A percentile compares a stretch with the other conserved stretches of the same genome.
These are phyloP conservation scores for Alternaria tenuissima DNA, from an alignment of 2,329 filamentous ascomycete species.

Conservation along the genomic window DNA sequence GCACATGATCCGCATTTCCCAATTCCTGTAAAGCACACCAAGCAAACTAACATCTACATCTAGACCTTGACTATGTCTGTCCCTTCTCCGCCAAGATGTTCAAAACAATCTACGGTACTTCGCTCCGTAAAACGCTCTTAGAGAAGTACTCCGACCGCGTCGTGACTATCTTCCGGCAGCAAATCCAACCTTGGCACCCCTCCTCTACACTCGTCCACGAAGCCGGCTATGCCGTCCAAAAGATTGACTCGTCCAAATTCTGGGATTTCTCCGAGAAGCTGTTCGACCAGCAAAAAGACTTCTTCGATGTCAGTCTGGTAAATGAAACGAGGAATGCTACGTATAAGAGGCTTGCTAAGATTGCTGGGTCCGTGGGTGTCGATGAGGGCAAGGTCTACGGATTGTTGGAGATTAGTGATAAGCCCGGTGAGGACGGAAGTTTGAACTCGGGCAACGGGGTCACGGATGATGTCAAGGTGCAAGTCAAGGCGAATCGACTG, in stretches of 20 bases:
- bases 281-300: slow-evolving; percentile 74
- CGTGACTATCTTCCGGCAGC: slow-evolving; percentile 85
- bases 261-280: slow-evolving; percentile 79
- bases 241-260: slow-evolving; percentile 74
- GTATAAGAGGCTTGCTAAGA: slow-evolving; percentile 77
- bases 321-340: slow-evolving; percentile 85
- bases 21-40: background rate
- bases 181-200: slow-evolving; percentile 95
- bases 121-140: slow-evolving; percentile 71
- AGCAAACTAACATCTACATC: background rate
- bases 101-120: slow-evolving; percentile 71
- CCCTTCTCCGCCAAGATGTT: slow-evolving; percentile 80
- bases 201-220: slow-evolving; percentile 76
- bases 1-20: background rate
- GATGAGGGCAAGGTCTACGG: slow-evolving; percentile 74
- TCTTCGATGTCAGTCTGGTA: slow-evolving; percentile 85
- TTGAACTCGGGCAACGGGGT: slow-evolving; percentile 83
- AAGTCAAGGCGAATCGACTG: slow-evolving; percentile 80
- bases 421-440: slow-evolving; percentile 70
- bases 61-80: slow-evolving; percentile 89
- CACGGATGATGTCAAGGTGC: slow-evolving; percentile 83
- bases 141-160: slow-evolving; percentile 69
- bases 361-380: slow-evolving; percentile 75
- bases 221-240: slow-evolving; percentile 81
- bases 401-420: slow-evolving; percentile 73